phyloP scores from a whole-genome alignment of 2,329 filamentous ascomycete genomes.

The Emergomyces pasteurianus region DNA sequence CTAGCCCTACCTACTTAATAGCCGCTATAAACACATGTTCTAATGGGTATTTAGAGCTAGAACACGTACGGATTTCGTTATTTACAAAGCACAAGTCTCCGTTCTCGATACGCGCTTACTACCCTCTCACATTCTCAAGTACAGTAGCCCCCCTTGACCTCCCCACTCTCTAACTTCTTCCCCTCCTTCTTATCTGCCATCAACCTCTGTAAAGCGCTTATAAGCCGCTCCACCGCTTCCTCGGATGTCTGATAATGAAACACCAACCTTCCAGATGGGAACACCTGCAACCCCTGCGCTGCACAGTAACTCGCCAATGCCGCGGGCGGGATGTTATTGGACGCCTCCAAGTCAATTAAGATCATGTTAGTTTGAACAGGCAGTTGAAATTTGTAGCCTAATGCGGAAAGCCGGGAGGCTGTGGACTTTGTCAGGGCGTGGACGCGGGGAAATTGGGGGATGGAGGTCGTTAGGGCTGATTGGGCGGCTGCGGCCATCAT shows the following conservation, averaged over 20 bases:
- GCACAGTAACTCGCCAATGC: constrained; percentile 14
- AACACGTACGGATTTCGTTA: background rate
- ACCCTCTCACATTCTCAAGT: background rate
- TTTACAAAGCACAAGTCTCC: background rate
- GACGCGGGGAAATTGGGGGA: constrained; percentile 15
- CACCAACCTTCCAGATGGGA: constrained; percentile 15
- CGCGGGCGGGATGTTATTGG: constrained; percentile 10
- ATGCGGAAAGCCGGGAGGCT: constrained; percentile 11
- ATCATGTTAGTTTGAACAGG: constrained; percentile 21
- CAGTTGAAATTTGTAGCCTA: constrained; percentile 15
- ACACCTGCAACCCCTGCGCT: constrained; percentile 13
- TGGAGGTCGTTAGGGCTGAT: constrained; percentile 14
- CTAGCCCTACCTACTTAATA: background rate
- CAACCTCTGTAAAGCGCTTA: constrained; percentile 13
- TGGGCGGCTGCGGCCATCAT: constrained; percentile 20
- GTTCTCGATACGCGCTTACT: background rate
- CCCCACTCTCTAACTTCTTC: constrained; percentile 9
- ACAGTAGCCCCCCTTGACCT: constrained; percentile 11
- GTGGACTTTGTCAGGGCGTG: constrained; percentile 14
- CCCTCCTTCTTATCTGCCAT: constrained; percentile 15
- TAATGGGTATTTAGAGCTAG: background rate
- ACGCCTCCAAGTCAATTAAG: constrained; percentile 15
- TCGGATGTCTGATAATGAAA: constrained; percentile 19
- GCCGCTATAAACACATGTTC: background rate
- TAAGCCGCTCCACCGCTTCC: constrained; percentile 12